A percentile compares a stretch with the other conserved stretches of the same genome.
Evolutionary conservation across 2,329 filamentous ascomycete genomes (phyloP).

Genomic region (Ophiostoma sp.): DNA sequence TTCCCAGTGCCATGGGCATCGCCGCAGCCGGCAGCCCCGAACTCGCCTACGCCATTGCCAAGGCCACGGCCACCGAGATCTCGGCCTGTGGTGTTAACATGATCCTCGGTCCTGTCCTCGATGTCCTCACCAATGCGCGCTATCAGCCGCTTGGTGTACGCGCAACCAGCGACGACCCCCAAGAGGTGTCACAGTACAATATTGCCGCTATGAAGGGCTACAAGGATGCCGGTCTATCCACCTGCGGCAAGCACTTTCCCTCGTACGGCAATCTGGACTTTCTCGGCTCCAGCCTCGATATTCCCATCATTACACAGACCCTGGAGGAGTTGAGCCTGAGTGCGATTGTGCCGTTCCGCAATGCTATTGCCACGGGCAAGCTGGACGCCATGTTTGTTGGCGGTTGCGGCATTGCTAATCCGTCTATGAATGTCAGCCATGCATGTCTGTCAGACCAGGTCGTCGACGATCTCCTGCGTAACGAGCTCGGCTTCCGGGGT

Average conservation of each 20-base stretch:
- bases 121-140: conserved; percentile 87
- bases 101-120: conserved; percentile 87
- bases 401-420: conserved; percentile 85
- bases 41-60: conserved; percentile 82
- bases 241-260: conserved; percentile 93
- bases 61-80: conserved; percentile 88
- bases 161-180: conserved; percentile 85
- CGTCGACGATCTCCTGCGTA: conserved; percentile 81
- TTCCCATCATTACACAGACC: conserved; percentile 93
- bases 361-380: conserved; percentile 74
- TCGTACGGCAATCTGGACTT: conserved; percentile 95
- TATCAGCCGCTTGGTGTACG: conserved; percentile 88
- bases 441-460: conserved; percentile 91
- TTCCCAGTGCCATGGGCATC: conserved; percentile 93
- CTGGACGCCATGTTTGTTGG: conserved; percentile 95
- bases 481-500: conserved; percentile 81
- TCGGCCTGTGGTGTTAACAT: conserved; percentile 92
- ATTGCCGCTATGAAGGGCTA: conserved; percentile 89
- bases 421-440: conserved; percentile 90
- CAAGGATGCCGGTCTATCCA: conserved; percentile 81
- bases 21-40: conserved; percentile 85
- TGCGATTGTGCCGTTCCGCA: conserved; percentile 84
- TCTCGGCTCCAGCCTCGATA: conserved; percentile 80
- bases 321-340: conserved; percentile 88
- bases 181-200: conserved; percentile 89